Percentiles rank a stretch among this genome's conserved stretches.
phyloP scores from a whole-genome alignment of 1,284 basidiomycete genomes.

The Moniliophthora roreri region DNA sequence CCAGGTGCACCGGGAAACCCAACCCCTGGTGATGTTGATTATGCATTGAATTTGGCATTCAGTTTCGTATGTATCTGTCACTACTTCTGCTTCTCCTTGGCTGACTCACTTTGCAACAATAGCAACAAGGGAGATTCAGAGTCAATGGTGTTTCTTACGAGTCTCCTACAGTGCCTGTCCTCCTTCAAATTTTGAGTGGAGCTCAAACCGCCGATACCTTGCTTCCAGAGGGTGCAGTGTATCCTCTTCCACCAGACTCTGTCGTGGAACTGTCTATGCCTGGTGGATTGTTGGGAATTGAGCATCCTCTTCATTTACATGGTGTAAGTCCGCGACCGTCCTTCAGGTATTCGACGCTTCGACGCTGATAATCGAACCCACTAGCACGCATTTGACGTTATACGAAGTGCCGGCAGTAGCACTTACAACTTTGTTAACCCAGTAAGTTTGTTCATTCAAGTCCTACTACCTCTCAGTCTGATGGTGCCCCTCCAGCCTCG shows the following conservation, averaged over 20 bases:
- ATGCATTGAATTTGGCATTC: no score
- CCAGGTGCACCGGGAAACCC: conserved; percentile 31
- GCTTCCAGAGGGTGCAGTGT: conserved; percentile 23
- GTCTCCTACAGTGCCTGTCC: conserved; percentile 16
- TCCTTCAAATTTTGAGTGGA: conserved; percentile 33
- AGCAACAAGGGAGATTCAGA: conserved; percentile 10
- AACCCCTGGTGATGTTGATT: not conserved
- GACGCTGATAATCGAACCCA: no score
- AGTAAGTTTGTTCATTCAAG: not conserved
- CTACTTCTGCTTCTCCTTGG: conserved; percentile 20
- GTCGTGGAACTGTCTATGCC: conserved; percentile 27
- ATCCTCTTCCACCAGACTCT: conserved; percentile 29
- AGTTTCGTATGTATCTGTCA: conserved; percentile 25
- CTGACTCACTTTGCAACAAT: not conserved
- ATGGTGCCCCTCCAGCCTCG: conserved; percentile 1
- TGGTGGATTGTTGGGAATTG: conserved; percentile 6
- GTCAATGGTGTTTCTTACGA: conserved; percentile 9
- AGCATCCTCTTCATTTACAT: conserved; percentile 32
- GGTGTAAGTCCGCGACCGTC: no score
- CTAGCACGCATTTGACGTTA: conserved; percentile 29
- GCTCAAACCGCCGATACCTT: conserved; percentile 24
- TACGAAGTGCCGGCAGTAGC: conserved; percentile 24
- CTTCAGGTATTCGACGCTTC: no score
- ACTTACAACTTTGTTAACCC: conserved; percentile 30
- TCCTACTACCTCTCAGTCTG: not conserved